phyloP scores from a whole-genome alignment of 129 eudicot species.

The Centrapalus pauciflorus region DNA sequence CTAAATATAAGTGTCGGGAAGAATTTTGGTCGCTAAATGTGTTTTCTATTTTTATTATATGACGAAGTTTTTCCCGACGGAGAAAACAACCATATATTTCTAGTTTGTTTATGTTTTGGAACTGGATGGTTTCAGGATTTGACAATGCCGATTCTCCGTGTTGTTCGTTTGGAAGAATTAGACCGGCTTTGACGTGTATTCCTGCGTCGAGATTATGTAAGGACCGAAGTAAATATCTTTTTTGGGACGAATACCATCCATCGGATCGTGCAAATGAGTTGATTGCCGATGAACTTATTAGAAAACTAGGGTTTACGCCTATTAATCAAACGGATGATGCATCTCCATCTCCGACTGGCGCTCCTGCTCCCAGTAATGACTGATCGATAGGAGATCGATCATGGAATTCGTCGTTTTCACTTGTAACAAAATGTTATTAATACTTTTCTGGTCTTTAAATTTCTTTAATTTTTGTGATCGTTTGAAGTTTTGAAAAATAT shows the following conservation, averaged over 20 bases:
- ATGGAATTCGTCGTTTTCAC: neutral
- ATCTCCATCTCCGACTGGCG: constrained; percentile 45
- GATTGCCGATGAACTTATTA: constrained; percentile 67
- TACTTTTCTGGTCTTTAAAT: neutral
- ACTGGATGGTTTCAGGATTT: constrained; percentile 47
- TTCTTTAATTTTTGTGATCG: neutral
- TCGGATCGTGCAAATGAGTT: constrained; percentile 75
- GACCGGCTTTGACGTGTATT: constrained; percentile 88
- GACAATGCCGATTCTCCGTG: constrained; percentile 88
- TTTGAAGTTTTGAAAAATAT: constrained; percentile 26
- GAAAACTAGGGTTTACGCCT: constrained; percentile 49
- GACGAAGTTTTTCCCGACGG: neutral
- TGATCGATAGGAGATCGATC: neutral
- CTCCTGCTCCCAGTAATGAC: constrained; percentile 47
- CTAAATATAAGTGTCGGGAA: neutral
- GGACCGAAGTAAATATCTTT: constrained; percentile 87
- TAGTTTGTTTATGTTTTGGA: neutral
- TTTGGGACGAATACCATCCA: constrained; percentile 99
- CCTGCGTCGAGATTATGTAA: constrained; percentile 80
- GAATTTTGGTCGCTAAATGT: neutral
- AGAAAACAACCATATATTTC: neutral
- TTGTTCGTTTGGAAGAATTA: constrained; percentile 81
- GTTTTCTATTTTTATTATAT: neutral
- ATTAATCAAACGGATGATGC: constrained; percentile 24
- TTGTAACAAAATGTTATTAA: neutral